Evolutionary conservation across 805 yeast genomes (phyloP).

Genomic region (Nakazawaea pomicola): DNA sequence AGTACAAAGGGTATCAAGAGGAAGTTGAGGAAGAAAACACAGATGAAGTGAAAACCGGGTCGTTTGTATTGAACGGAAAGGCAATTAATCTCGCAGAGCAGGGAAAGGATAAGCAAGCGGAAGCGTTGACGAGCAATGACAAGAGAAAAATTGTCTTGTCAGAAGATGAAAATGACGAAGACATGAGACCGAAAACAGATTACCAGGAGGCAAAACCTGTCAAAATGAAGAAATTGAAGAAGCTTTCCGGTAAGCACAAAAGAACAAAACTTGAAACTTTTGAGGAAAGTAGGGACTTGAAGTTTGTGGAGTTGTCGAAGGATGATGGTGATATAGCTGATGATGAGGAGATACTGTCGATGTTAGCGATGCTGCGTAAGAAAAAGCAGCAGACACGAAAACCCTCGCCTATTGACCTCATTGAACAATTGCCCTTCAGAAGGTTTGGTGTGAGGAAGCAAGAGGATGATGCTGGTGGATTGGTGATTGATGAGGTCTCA

Average conservation of each 20-base stretch:
- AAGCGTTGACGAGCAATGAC: neutral
- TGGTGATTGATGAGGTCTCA: constrained; percentile 28
- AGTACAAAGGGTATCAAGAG: constrained; percentile 21
- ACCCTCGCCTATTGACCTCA: constrained; percentile 17
- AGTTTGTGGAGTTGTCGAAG: constrained; percentile 22
- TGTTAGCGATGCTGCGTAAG: constrained; percentile 26
- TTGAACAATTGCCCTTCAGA: neutral
- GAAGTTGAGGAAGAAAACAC: constrained; percentile 21
- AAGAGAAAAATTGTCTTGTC: constrained; percentile 11
- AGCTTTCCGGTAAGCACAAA: constrained; percentile 17
- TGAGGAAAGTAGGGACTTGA: constrained; percentile 18
- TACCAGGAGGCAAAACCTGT: constrained; percentile 19
- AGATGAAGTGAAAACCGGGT: constrained; percentile 16
- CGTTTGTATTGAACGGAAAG: constrained; percentile 23
- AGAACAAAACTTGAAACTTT: constrained; percentile 18
- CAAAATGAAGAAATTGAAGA: constrained; percentile 25
- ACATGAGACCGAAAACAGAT: neutral
- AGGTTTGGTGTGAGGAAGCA: constrained; percentile 4
- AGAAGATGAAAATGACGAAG: constrained; percentile 7
- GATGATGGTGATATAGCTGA: constrained; percentile 23
- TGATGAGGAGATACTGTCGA: constrained; percentile 19
- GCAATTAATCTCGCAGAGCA: too few species aligned
- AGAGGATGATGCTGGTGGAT: constrained; percentile 16
- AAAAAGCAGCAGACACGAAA: constrained; percentile 22
- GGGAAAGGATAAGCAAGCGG: too few species aligned